phyloP scores from a whole-genome alignment of 2,329 filamentous ascomycete species.

The Ceratocystis cubensis region DNA sequence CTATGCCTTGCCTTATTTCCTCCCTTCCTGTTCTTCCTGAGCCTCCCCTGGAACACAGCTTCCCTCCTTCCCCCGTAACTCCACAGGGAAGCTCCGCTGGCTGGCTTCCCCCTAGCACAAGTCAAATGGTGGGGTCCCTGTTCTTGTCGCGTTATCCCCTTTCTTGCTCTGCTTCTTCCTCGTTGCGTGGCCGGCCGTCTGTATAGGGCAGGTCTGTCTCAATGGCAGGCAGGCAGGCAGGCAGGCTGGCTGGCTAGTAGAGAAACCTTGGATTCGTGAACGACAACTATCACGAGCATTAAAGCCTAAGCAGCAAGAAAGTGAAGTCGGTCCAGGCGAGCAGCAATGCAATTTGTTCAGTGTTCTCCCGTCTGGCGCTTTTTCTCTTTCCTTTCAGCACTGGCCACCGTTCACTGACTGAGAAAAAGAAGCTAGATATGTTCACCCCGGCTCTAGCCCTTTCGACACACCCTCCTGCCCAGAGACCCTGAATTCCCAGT shows the following conservation, averaged over 20 bases:
- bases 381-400: background rate
- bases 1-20: background rate
- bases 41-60: background rate
- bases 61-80: background rate
- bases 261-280: no score
- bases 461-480: background rate
- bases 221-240: no score
- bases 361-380: slow-evolving; percentile 1
- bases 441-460: background rate
- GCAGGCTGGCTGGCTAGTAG: no score
- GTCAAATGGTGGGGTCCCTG: background rate
- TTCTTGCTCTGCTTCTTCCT: no score
- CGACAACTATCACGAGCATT: no score
- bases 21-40: background rate
- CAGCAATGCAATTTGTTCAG: background rate
- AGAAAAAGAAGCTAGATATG: slow-evolving; percentile 1
- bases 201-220: no score
- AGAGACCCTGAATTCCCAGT: background rate
- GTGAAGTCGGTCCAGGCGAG: no score
- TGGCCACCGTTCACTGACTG: background rate
- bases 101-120: background rate
- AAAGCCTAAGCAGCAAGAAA: no score
- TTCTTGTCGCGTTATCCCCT: background rate
- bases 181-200: no score
- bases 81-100: background rate